Evolutionary conservation across 805 yeast species (phyloP), one percentile per base, ranked within the genome.

Genomic region (Starmerella floricola): DNA sequence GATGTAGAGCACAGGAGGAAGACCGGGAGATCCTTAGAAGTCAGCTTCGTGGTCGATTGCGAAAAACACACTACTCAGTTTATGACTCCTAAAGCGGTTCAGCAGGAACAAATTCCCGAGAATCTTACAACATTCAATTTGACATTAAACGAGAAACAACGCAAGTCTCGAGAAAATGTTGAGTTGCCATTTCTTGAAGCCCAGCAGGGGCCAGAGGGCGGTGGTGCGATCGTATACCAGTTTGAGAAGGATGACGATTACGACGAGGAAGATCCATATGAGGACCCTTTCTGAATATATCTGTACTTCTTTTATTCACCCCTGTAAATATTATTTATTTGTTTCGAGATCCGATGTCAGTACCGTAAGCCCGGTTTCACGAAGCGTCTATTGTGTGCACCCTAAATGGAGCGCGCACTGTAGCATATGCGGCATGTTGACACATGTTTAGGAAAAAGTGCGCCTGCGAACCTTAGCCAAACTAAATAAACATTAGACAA

Each of bases 241-340:
- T 91, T 78, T 58, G 97, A 91, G 55, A 84, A 87, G 57, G 97
- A 88, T 60, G 98, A 88, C 59, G 98, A 88, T 60, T 88, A 87
- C 57, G 98, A 88, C 56, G 98, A 88, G 59, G 97, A 91, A 54
- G 98, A 88, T 61, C 96, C 97, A 0, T 88, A 78, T 56, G 98
- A 88, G 58, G 97, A 88, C 57, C 97, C 97, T 5, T 86, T 85
- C 56, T 86, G n/a, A 61, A 28, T 34, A 4, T 8, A 12, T 13
- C 6, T 34, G 19, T 12, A 19, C 13, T 31, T 11, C 12, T n/a
- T n/a, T n/a, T n/a, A n/a, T n/a, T n/a, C n/a, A n/a, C n/a, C n/a
- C n/a, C n/a, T n/a, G n/a, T n/a, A n/a, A n/a, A n/a, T n/a, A n/a
- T n/a, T n/a, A n/a, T n/a, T n/a, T n/a, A n/a, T n/a, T n/a, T n/a